Evolutionary conservation across 768 basidiomycete species (phyloP).

Genomic region (Mycena rosella): DNA sequence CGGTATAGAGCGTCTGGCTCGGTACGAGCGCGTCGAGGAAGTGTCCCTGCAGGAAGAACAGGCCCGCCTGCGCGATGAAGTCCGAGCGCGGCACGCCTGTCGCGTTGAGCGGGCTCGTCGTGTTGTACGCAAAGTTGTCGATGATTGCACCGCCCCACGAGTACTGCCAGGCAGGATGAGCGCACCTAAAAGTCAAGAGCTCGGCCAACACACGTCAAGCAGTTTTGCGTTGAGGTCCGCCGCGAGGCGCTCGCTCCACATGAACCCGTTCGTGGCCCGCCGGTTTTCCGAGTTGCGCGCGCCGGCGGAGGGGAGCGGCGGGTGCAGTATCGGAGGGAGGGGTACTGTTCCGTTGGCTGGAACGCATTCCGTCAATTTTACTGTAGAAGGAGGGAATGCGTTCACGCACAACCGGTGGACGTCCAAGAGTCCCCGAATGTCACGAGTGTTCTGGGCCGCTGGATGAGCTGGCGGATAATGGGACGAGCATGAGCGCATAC

Average conservation of each 20-base stretch:
- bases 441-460: constrained; percentile 41
- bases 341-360: constrained; percentile 49
- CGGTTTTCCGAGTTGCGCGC: constrained; percentile 43
- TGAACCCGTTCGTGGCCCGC: constrained; percentile 48
- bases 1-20: constrained; percentile 45
- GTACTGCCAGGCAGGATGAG: constrained; percentile 36
- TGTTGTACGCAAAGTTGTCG: constrained; percentile 50
- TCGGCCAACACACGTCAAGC: constrained; percentile 41
- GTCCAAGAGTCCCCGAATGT: constrained; percentile 51
- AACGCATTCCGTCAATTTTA: neutral
- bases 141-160: constrained; percentile 52
- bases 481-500: constrained; percentile 13
- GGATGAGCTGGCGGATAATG: no score
- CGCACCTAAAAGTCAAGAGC: neutral
- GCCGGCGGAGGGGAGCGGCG: constrained; percentile 49
- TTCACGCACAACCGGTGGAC: constrained; percentile 41
- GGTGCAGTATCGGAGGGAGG: constrained; percentile 47
- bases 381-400: neutral
- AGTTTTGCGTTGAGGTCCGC: constrained; percentile 47
- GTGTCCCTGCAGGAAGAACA: constrained; percentile 47
- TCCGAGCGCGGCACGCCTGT: constrained; percentile 44
- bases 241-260: constrained; percentile 49
- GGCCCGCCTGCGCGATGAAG: constrained; percentile 43
- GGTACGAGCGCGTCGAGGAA: constrained; percentile 46
- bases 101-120: constrained; percentile 44